These are phyloP conservation scores for Intubia oerlemansii DNA, from an alignment of 2,329 filamentous ascomycete genomes.

Conservation along the genomic window DNA sequence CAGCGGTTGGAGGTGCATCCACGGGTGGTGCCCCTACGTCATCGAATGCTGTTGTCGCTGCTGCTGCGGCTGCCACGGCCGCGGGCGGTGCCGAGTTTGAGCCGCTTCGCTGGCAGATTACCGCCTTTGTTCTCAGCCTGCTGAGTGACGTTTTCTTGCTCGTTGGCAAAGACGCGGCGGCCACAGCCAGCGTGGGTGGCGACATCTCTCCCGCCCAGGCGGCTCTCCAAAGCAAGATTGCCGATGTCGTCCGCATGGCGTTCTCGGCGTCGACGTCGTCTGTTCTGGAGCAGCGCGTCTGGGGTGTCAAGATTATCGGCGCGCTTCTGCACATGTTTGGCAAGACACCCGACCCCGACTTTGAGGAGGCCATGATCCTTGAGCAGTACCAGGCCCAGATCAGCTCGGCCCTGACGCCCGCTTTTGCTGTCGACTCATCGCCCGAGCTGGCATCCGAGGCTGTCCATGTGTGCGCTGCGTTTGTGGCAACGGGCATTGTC, in stretches of 20 bases:
- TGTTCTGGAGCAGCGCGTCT: slow-evolving; percentile 73
- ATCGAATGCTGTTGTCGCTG: background rate
- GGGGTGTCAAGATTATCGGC: slow-evolving; percentile 84
- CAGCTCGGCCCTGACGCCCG: slow-evolving; percentile 84
- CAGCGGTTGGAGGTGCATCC: too few species aligned
- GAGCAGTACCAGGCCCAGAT: slow-evolving; percentile 99
- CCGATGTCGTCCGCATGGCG: slow-evolving; percentile 86
- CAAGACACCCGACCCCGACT: slow-evolving; percentile 86
- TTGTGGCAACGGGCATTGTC: slow-evolving; percentile 92
- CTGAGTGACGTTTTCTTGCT: slow-evolving; percentile 64
- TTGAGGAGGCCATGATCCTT: slow-evolving; percentile 85
- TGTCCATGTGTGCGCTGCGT: slow-evolving; percentile 93
- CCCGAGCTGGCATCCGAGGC: slow-evolving; percentile 90
- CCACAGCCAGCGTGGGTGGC: slow-evolving; percentile 37
- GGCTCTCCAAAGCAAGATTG: slow-evolving; percentile 63
- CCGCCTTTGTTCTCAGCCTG: slow-evolving; percentile 81
- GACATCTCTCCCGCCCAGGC: slow-evolving; percentile 43
- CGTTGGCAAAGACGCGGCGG: slow-evolving; percentile 56
- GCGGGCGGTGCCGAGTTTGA: slow-evolving; percentile 49
- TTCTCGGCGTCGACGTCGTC: slow-evolving; percentile 93
- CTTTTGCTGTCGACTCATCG: slow-evolving; percentile 87
- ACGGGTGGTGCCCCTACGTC: background rate
- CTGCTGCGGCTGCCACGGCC: slow-evolving; percentile 5
- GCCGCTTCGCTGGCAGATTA: slow-evolving; percentile 83
- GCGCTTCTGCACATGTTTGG: slow-evolving; percentile 91